These are phyloP conservation scores for Asterella californica DNA, from an alignment of 225 moss, liverwort and hornwort species.

Conservation along the genomic window DNA sequence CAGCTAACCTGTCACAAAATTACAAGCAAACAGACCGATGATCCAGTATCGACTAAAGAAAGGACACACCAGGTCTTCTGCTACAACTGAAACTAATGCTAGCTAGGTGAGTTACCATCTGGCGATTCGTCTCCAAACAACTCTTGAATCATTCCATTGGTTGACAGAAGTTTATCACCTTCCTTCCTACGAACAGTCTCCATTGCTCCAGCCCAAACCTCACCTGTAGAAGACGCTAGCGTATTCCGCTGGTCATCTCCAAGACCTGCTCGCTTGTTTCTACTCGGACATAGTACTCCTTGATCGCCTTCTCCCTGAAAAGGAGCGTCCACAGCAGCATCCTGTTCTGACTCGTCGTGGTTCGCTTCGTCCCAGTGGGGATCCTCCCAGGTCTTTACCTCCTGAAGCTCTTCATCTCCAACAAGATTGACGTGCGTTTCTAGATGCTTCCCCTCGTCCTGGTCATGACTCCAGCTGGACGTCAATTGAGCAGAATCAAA, in stretches of 20 bases:
- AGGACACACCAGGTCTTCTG: background rate
- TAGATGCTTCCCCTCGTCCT: conserved; percentile 61
- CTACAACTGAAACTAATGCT: conserved; percentile 17
- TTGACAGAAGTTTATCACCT: conserved; percentile 83
- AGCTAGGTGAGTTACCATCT: conserved; percentile 20
- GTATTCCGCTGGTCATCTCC: conserved; percentile 29
- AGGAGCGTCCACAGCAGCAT: conserved; percentile 9
- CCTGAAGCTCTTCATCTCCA: conserved; percentile 53
- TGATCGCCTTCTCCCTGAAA: conserved; percentile 7
- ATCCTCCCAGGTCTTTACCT: conserved; percentile 61
- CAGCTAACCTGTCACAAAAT: conserved; percentile 20
- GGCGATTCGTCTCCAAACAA: conserved; percentile 69
- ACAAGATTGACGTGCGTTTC: conserved; percentile 43
- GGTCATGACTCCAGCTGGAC: conserved; percentile 38
- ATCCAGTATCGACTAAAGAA: conserved; percentile 12
- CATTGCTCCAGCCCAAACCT: conserved; percentile 59
- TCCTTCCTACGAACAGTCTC: conserved; percentile 59
- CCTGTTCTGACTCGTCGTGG: conserved; percentile 34
- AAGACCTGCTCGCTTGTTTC: conserved; percentile 40
- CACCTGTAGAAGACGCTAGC: conserved; percentile 49
- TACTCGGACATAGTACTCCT: conserved; percentile 20
- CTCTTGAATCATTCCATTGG: conserved; percentile 87
- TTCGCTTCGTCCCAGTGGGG: conserved; percentile 67
- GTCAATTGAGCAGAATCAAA: conserved; percentile 21
- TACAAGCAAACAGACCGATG: conserved; percentile 12